Base-by-base conservation (phyloP, 169 alveolate species). In the Eimeria brunetti region DNA sequence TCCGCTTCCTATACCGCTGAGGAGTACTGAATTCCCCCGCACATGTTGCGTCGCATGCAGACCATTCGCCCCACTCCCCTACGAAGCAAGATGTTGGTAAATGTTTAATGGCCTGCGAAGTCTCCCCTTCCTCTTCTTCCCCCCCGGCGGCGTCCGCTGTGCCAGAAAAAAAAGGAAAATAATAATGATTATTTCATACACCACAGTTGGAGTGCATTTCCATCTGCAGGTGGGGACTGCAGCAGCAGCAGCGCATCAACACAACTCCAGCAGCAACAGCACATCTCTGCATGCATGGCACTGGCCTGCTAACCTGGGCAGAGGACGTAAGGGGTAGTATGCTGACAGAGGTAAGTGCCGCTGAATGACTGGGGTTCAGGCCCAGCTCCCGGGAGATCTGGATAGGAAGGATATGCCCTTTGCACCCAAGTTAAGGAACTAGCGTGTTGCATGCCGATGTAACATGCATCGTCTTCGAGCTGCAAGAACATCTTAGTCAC, bases 41-140 rank as follows among this genome's bases (percentile, higher is more conserved):
- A 58, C 91, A 84, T 1, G 91, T 84, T 60, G 91, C 91, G 64
- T 44, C 56, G 91, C 91, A 84, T 16, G 91, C 91, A 22, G 91
- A 84, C 91, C 91, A 84, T 33, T 84, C 91, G 14, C 78, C 91
- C 91, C 91, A 84, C 14, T 84, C 91, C 44, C 91, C 76, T 56
- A 20, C 78, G 38, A 56, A 84, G 91, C 91, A 84, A 38, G 91
- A 84, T 7, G 75, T 18, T 22, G 91, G 91, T 22, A 56, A 18
- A 24, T 33, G 91, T 44, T 8, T 41, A 58, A 53, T 27, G 38
- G 20, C 51, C 2, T 51, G 69, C 36, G 71, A 53, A 5, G 89
- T 0, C 71, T 46, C 69, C 38, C 12, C 89, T 24, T 53, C 51
- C 33, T 46, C 89, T n/a, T 22, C 64, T n/a, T 20, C 89, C 71